Evolutionary conservation across 495 filamentous ascomycete species (phyloP), one percentile per base, ranked within the genome.

Genomic region (Jackrogersella multiformis): DNA sequence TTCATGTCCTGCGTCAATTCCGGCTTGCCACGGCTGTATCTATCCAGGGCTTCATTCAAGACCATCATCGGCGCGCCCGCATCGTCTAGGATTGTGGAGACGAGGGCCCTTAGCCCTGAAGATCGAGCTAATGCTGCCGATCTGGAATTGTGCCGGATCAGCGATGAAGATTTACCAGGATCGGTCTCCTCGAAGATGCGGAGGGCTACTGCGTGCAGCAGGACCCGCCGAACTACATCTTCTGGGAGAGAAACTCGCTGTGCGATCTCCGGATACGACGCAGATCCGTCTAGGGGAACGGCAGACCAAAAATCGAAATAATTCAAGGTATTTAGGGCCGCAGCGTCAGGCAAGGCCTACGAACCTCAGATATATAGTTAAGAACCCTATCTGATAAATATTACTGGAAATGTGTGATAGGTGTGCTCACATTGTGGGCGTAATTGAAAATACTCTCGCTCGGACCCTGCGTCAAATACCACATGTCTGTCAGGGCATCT

Each of bases 81-180:
- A 87, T 91, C 68, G 88, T 92, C 61, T 84, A 92, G 70, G 75
- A 82, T n/a, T 85, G 86, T 70, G 85, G 91, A 76, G 80, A 92
- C 44, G 87, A 89, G 76, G 84, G 91, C 74, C 89, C 62, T 61
- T 5, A 73, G 51, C 9, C 72, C 69, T n/a, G 64, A 52, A 23
- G 63, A 61, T 8, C 61, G 69, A 3, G 67, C 69, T 1, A 76
- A 54, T 16, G 72, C 66, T 21, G 74, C 74, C 15, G 74, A 77
- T 23, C 66, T 62, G 28, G 71, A 68, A n/a, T 65, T 77, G 36
- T 78, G 77, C 16, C 56, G 62, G 34, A 79, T 62, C 28, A n/a
- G 59, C 20, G 64, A 64, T 10, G 67, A 45, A 24, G 26, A 46
- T 48, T 58, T 71, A 1, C 68, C 61, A 26, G 71, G 61, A 7